Percentiles rank a stretch among this genome's conserved stretches.
Evolutionary conservation across 495 filamentous ascomycete species (phyloP).

Genomic region (Tuber aestivum): DNA sequence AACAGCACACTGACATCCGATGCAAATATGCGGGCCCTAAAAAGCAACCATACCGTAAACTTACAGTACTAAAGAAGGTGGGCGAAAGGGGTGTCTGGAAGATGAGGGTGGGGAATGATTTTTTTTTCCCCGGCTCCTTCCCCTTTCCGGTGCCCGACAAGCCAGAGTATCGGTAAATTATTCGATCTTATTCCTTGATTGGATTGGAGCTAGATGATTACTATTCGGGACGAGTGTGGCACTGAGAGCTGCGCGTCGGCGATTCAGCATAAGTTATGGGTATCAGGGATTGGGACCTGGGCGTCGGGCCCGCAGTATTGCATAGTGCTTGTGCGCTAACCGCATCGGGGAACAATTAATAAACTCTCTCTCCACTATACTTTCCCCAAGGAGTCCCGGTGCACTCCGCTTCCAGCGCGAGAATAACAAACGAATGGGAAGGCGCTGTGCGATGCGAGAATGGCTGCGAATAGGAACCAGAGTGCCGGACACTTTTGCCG

Average conservation of each 20-base stretch:
- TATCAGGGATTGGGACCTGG: neutral
- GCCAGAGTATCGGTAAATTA: neutral
- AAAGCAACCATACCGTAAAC: neutral
- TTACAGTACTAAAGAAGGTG: neutral
- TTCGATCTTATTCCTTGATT: neutral
- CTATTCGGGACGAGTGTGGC: neutral
- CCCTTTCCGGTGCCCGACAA: neutral
- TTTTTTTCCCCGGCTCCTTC: neutral
- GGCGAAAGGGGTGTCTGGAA: neutral
- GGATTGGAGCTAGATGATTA: neutral
- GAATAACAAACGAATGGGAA: neutral
- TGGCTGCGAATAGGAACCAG: neutral
- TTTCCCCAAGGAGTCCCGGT: neutral
- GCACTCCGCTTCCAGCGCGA: neutral
- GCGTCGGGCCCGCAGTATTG: neutral
- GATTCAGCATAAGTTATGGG: neutral
- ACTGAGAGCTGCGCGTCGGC: neutral
- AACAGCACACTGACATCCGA: neutral
- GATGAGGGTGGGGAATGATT: neutral
- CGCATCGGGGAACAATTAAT: neutral
- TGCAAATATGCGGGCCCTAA: neutral
- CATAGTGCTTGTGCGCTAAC: neutral
- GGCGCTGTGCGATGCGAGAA: neutral
- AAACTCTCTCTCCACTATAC: neutral
- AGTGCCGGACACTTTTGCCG: neutral